Evolutionary conservation across 148 eudicot genomes (phyloP).

Genomic region (Rhododendron kiyosumense): DNA sequence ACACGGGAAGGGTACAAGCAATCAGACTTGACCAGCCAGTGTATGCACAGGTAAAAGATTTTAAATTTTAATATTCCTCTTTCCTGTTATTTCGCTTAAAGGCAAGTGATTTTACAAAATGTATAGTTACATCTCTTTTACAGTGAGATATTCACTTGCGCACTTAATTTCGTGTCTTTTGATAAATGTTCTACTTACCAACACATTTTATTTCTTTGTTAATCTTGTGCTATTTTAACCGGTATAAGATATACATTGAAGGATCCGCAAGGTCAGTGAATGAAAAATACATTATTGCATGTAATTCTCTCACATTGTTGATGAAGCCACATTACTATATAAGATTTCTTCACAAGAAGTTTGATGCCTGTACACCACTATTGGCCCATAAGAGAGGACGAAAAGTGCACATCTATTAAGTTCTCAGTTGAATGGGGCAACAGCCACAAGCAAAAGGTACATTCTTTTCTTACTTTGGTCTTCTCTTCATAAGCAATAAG

Average conservation of each 20-base stretch:
- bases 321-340: conserved; percentile 61
- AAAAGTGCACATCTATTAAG: conserved; percentile 85
- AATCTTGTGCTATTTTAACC: conserved; percentile 13
- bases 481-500: not conserved
- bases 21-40: conserved; percentile 75
- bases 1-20: conserved; percentile 59
- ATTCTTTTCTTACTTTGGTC: not conserved
- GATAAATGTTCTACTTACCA: not conserved
- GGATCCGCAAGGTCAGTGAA: conserved; percentile 96
- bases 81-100: not conserved
- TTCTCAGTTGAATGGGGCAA: conserved; percentile 88
- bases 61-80: not conserved
- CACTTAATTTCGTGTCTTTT: not conserved
- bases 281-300: conserved; percentile 84
- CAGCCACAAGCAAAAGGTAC: conserved; percentile 61
- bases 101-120: not conserved
- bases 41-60: conserved; percentile 45
- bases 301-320: conserved; percentile 71
- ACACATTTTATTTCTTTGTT: not conserved
- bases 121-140: not conserved
- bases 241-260: conserved; percentile 84
- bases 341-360: conserved; percentile 71
- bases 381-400: conserved; percentile 71
- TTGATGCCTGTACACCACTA: conserved; percentile 75
- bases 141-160: not conserved